These are phyloP conservation scores for Lasiodiplodia theobromae DNA, from an alignment of 2,329 filamentous ascomycete genomes.

Conservation along the genomic window DNA sequence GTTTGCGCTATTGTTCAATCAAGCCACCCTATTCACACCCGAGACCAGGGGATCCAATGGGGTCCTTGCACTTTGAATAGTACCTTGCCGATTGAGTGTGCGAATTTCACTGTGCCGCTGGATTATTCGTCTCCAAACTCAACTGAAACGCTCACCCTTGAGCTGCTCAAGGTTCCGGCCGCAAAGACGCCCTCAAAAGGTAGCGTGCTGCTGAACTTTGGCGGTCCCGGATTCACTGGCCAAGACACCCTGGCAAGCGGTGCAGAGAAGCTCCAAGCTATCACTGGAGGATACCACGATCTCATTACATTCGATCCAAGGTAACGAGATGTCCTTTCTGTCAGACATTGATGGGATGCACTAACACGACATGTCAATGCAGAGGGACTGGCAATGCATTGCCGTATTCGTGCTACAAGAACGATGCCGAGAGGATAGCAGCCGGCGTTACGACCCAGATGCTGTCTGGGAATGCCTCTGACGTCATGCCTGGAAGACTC, in stretches of 20 bases:
- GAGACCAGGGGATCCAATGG: background rate
- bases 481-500: slow-evolving; percentile 30
- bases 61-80: background rate
- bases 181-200: slow-evolving; percentile 32
- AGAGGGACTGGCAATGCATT: slow-evolving; percentile 27
- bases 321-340: background rate
- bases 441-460: background rate
- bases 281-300: slow-evolving; percentile 32
- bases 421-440: background rate
- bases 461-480: slow-evolving; percentile 27
- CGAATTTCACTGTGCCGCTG: background rate
- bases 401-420: slow-evolving; percentile 32
- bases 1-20: background rate
- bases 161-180: slow-evolving; percentile 33
- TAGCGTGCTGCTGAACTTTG: slow-evolving; percentile 35
- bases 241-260: slow-evolving; percentile 18
- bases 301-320: slow-evolving; percentile 24
- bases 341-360: background rate
- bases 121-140: slow-evolving; percentile 10
- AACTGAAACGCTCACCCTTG: slow-evolving; percentile 30
- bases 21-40: background rate
- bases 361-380: background rate
- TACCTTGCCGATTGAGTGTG: background rate
- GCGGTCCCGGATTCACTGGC: slow-evolving; percentile 35
- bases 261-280: slow-evolving; percentile 6